Evolutionary conservation across 2,329 filamentous ascomycete genomes (phyloP).

Genomic region (Trichoderma koningiopsis): DNA sequence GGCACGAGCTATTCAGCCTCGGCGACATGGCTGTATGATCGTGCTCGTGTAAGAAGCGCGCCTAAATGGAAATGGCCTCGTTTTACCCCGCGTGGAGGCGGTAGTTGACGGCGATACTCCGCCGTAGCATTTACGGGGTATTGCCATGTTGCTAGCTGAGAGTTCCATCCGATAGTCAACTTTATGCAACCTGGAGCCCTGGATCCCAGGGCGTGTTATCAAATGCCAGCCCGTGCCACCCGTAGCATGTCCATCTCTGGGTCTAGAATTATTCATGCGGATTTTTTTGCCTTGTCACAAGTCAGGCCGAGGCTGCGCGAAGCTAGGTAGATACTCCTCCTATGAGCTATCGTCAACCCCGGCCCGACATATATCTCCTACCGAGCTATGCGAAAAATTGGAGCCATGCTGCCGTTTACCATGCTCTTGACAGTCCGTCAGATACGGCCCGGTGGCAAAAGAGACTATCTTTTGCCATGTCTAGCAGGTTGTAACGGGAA

Average conservation of each 20-base stretch:
- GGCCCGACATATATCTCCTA: slow-evolving; percentile 5
- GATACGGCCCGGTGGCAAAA: slow-evolving; percentile 10
- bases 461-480: neutral
- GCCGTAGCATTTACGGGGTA: neutral
- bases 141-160: neutral
- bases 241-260: neutral
- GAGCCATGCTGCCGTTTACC: neutral
- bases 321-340: neutral
- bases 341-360: neutral
- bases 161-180: neutral
- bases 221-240: neutral
- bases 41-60: neutral
- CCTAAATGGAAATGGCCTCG: neutral
- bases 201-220: neutral
- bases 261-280: neutral
- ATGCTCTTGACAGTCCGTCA: neutral
- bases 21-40: neutral
- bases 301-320: neutral
- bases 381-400: slow-evolving; percentile 5
- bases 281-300: neutral
- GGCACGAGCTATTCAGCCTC: neutral
- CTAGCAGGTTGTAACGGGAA: neutral
- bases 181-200: neutral
- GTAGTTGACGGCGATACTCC: neutral
- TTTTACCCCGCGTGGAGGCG: slow-evolving; percentile 19